A percentile compares a stretch with the other conserved stretches of the same genome.
These are phyloP conservation scores for Mariannaea elegans DNA, from an alignment of 2,329 filamentous ascomycete genomes.

Conservation along the genomic window DNA sequence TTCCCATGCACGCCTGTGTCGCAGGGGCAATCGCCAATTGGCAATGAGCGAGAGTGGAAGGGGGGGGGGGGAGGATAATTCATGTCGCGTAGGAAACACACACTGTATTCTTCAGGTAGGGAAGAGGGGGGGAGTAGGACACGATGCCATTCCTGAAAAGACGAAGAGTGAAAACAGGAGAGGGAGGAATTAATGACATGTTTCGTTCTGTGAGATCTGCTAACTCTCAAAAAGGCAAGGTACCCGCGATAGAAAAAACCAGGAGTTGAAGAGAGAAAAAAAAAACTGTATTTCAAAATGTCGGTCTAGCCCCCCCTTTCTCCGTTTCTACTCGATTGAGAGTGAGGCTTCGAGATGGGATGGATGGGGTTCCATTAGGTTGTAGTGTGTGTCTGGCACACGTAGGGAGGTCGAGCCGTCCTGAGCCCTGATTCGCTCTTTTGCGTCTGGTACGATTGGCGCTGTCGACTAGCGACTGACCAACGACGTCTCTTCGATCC, in stretches of 20 bases:
- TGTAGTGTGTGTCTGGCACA: constrained; percentile 24
- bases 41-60: constrained; percentile 1
- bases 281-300: constrained; percentile 28
- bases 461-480: constrained; percentile 29
- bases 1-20: constrained; percentile 32
- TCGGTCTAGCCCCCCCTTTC: constrained; percentile 32
- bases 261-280: neutral
- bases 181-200: neutral
- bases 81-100: constrained; percentile 9
- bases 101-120: constrained; percentile 12
- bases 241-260: neutral
- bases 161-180: neutral
- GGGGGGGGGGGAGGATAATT: constrained; percentile 5
- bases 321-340: neutral
- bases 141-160: constrained; percentile 15
- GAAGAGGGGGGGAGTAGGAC: neutral
- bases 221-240: constrained; percentile 3
- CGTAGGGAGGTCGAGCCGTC: constrained; percentile 24
- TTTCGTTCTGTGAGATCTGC: neutral
- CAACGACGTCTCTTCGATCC: constrained; percentile 37
- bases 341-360: constrained; percentile 15
- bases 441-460: constrained; percentile 32
- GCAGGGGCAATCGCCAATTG: constrained; percentile 17
- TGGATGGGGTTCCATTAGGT: constrained; percentile 18
- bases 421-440: constrained; percentile 33